Percentiles rank a stretch among this genome's conserved stretches.
Conservation (phyloP, 306 rosid species). For the Carpinus fangiana region DNA sequence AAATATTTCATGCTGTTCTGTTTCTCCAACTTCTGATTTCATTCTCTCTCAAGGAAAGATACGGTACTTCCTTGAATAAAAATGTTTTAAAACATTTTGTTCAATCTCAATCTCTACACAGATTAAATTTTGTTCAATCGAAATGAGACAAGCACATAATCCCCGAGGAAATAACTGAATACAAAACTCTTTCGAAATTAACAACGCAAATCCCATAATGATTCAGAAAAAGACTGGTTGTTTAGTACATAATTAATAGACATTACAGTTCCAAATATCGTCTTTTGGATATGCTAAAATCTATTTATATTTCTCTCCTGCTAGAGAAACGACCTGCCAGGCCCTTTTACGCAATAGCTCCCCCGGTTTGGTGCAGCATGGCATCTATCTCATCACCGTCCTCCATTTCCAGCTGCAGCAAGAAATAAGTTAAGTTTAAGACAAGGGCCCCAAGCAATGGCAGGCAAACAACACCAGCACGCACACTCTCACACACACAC, state of each 20-base stretch:
- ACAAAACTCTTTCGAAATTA: background rate
- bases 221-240: background rate
- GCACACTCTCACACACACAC: background rate
- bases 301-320: background rate
- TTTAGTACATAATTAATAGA: background rate
- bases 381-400: slow-evolving; percentile 87
- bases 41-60: no score
- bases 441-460: background rate
- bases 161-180: background rate
- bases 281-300: background rate
- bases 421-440: slow-evolving; percentile 4
- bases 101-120: no score
- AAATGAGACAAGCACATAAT: no score
- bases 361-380: slow-evolving; percentile 89
- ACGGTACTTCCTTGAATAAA: no score
- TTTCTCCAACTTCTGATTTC: no score
- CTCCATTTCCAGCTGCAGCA: slow-evolving; percentile 81
- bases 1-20: no score
- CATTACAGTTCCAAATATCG: background rate
- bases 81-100: no score
- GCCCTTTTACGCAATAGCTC: slow-evolving; percentile 15
- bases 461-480: background rate
- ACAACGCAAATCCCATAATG: background rate
- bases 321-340: background rate
- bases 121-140: no score